Conservation (phyloP, 1,284 basidiomycete species). For the Bjerkandera adusta region DNA sequence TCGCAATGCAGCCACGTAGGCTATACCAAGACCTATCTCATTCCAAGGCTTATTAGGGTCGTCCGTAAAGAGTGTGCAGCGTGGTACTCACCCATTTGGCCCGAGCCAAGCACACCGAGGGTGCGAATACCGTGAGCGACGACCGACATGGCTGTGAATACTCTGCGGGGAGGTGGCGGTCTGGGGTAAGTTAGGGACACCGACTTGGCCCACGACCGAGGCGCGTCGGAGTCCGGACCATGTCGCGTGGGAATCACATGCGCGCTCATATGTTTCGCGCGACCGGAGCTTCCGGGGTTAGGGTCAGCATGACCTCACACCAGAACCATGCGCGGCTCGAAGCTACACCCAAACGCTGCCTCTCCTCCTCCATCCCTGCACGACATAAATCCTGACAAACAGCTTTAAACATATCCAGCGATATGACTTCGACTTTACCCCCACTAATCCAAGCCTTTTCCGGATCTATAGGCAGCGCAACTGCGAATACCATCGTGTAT, state of each 20-base stretch:
- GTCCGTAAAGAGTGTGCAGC: not conserved
- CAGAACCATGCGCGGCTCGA: not conserved
- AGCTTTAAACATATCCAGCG: not conserved
- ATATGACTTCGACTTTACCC: slow-evolving; percentile 54
- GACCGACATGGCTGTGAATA: slow-evolving; percentile 36
- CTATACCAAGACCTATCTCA: slow-evolving; percentile 70
- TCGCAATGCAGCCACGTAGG: slow-evolving; percentile 78
- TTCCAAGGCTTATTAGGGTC: not conserved
- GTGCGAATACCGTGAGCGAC: slow-evolving; percentile 66
- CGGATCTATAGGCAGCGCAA: slow-evolving; percentile 51
- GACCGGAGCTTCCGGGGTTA: slow-evolving; percentile 1
- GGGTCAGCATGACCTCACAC: not conserved
- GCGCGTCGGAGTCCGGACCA: slow-evolving; percentile 2
- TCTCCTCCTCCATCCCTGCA: not conserved
- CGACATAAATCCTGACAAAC: not conserved
- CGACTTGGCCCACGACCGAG: not conserved
- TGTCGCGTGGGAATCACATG: slow-evolving; percentile 6
- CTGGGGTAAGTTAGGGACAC: too few species aligned
- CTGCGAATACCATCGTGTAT: slow-evolving; percentile 50
- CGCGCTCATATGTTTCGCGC: not conserved
- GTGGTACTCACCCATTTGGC: slow-evolving; percentile 69
- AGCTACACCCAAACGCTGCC: not conserved
- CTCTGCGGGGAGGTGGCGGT: slow-evolving; percentile 3
- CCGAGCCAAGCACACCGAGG: slow-evolving; percentile 76
- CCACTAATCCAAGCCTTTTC: slow-evolving; percentile 56